Percentiles rank a stretch among this genome's conserved stretches.
Conservation (phyloP, 2,329 filamentous ascomycete species). For the Fusarium sp. region DNA sequence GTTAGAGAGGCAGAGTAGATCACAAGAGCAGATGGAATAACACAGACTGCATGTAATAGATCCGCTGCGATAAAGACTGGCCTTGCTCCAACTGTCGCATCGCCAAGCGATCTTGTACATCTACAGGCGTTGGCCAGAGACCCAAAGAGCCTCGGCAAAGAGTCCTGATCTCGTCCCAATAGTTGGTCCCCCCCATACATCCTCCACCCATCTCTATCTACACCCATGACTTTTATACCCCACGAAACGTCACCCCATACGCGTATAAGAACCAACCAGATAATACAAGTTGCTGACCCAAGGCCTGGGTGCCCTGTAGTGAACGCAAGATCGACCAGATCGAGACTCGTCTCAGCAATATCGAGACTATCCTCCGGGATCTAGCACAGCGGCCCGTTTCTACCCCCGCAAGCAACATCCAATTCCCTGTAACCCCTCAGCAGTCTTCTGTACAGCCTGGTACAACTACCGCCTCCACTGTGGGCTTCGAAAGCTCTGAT, state of each 20-base stretch:
- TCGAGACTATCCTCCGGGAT: conserved; percentile 57
- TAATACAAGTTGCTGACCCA: conserved; percentile 10
- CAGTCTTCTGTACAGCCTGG: conserved; percentile 31
- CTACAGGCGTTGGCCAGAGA: conserved; percentile 65
- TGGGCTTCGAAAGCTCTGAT: conserved; percentile 53
- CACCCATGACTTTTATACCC: background rate
- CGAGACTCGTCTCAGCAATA: conserved; percentile 57
- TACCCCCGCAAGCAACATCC: conserved; percentile 39
- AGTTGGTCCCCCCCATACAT: conserved; percentile 55
- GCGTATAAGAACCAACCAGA: background rate
- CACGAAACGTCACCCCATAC: conserved; percentile 6
- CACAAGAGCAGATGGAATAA: conserved; percentile 30
- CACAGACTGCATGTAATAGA: conserved; percentile 51
- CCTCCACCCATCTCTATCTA: background rate
- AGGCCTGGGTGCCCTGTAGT: conserved; percentile 46
- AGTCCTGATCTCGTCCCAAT: conserved; percentile 71
- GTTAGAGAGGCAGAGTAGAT: background rate
- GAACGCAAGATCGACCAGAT: conserved; percentile 66
- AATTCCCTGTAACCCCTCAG: conserved; percentile 38
- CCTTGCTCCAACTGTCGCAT: conserved; percentile 70
- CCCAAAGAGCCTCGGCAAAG: conserved; percentile 67
- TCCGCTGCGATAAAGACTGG: conserved; percentile 69
- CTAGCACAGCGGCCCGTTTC: conserved; percentile 47
- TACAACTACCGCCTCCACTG: conserved; percentile 45
- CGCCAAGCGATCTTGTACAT: conserved; percentile 65